phyloP scores from a whole-genome alignment of 2,329 filamentous ascomycete species.

The Xylariaceae sp. region DNA sequence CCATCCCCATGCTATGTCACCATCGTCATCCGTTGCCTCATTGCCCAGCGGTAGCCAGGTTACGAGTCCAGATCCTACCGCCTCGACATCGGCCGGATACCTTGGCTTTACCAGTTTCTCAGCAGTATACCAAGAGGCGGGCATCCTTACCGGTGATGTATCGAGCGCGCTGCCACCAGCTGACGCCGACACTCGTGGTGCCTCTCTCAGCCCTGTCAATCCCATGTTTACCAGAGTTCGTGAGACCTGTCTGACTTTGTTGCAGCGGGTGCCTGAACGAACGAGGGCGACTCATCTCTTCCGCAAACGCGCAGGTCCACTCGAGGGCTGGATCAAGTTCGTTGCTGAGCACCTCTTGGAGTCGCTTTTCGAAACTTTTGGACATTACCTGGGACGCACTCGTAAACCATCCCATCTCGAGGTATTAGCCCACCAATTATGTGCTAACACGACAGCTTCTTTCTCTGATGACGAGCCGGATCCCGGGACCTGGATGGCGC shows the following conservation, averaged over 20 bases:
- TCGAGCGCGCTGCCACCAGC: too few species aligned
- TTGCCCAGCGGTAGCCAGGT: conserved; percentile 6
- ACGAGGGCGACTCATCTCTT: conserved; percentile 27
- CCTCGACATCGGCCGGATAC: too few species aligned
- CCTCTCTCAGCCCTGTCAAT: too few species aligned
- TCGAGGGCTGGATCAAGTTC: conserved; percentile 39
- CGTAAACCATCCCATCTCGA: conserved; percentile 35
- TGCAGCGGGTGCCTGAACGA: too few species aligned
- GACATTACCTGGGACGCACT: conserved; percentile 34
- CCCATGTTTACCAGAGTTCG: too few species aligned
- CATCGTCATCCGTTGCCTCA: not conserved
- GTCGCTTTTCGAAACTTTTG: conserved; percentile 39
- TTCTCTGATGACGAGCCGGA: conserved; percentile 41
- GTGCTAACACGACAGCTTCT: conserved; percentile 41
- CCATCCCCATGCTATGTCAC: conserved; percentile 1
- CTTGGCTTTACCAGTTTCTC: conserved; percentile 50
- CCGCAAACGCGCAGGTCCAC: conserved; percentile 26
- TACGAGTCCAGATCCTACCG: conserved; percentile 16
- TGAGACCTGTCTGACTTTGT: too few species aligned
- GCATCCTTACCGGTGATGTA: too few species aligned
- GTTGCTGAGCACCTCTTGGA: conserved; percentile 35
- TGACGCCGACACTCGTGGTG: too few species aligned
- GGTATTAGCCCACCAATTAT: conserved; percentile 41
- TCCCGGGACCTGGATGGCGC: conserved; percentile 41
- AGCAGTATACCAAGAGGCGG: conserved; percentile 46